A percentile compares a stretch with the other conserved stretches of the same genome.
These are phyloP conservation scores for Cyberlindnera meyerae DNA, from an alignment of 805 yeast genomes.

Conservation along the genomic window DNA sequence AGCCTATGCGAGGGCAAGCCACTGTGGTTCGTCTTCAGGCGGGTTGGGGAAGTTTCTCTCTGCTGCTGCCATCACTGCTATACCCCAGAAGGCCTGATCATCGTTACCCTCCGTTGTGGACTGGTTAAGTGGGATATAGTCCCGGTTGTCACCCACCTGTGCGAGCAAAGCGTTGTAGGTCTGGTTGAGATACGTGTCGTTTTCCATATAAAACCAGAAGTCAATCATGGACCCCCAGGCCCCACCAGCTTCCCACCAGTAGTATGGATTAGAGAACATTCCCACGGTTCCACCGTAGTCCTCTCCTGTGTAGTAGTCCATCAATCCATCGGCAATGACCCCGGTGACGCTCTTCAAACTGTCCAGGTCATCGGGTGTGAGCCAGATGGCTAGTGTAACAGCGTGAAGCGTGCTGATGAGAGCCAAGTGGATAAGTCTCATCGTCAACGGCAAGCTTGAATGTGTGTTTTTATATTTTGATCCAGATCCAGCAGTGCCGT, in stretches of 20 bases:
- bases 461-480: neutral
- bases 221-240: constrained; percentile 58
- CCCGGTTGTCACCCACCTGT: constrained; percentile 60
- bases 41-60: constrained; percentile 81
- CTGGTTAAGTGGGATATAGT: constrained; percentile 78
- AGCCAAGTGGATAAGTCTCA: neutral
- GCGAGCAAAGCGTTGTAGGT: constrained; percentile 54
- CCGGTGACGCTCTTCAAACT: constrained; percentile 44
- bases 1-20: constrained; percentile 80
- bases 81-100: constrained; percentile 93
- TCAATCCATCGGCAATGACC: constrained; percentile 56
- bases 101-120: constrained; percentile 86
- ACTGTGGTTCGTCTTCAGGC: constrained; percentile 49
- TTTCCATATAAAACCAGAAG: constrained; percentile 60
- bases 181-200: constrained; percentile 53
- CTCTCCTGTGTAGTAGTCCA: constrained; percentile 68
- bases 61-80: constrained; percentile 78
- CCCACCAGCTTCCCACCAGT: constrained; percentile 93
- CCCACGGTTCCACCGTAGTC: constrained; percentile 66
- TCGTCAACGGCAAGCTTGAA: neutral
- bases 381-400: constrained; percentile 17
- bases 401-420: constrained; percentile 3
- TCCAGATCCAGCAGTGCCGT: too few species aligned
- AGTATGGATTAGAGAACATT: constrained; percentile 67
- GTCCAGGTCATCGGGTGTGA: constrained; percentile 27